Evolutionary conservation across 106 monocot species (phyloP), one percentile per base, ranked within the genome.

Genomic region (Dactylorhiza incarnata): DNA sequence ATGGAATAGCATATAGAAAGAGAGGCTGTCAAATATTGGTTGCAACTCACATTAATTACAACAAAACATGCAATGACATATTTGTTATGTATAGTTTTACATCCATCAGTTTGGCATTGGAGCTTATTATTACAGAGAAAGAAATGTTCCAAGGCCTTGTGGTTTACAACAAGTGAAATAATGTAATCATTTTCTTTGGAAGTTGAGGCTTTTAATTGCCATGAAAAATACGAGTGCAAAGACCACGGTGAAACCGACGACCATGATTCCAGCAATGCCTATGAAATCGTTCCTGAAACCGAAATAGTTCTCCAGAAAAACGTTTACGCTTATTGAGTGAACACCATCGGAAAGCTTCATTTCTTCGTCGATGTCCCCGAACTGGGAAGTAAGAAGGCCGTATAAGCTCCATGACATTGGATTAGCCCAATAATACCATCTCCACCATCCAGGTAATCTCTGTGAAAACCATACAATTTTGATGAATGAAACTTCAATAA

Each of bases 351-450:
- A 59, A 61, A 94, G 86, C 37, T 74, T 80, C 77, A 99, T 77
- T 23, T 44, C 78, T 49, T 83, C 69, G 23, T 94, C 79, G 1
- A 83, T 49, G 65, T 99, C 92, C 48, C 99, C 94, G 66, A 92
- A 89, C 77, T 99, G 94, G 54, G 99, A 94, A 46, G 94, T 89
- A 15, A 99, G 82, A 69, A 99, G 94, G 16, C 99, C 99, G 73
- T 99, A 87, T 26, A 99, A 78, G 75, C 94, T 99, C 91, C 92
- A 99, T 16, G 99, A 78, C 53, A 94, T 78, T 56, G 99, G 99
- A 80, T 94, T 81, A n/a, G 94, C 99, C 88, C 90, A 99, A 77
- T 92, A 94, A 73, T 99, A 99, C 99, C 99, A 99, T 81, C 99
- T 88, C 99, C 99, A 99, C 99, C 99, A 99, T 53, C 55, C 85